A percentile compares a stretch with the other conserved stretches of the same genome.
These are phyloP conservation scores for Chlorella sp. DNA, from an alignment of 139 green algal species.

Conservation along the genomic window DNA sequence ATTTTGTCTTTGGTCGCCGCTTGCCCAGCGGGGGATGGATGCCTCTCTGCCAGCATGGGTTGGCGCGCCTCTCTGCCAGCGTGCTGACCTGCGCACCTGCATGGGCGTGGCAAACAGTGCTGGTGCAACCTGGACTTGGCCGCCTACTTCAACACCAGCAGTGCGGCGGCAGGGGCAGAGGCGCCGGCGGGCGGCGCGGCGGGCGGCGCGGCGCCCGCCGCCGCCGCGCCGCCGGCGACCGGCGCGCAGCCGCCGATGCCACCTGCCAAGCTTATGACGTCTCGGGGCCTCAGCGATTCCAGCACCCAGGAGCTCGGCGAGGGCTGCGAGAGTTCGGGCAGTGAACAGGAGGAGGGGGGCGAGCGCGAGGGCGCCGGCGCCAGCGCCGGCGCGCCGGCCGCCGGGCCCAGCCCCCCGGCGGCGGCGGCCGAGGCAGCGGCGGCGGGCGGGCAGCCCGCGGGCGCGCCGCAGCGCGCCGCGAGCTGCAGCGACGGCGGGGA, in stretches of 20 bases:
- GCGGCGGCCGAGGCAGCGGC: neutral
- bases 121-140: constrained; percentile 38
- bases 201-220: neutral
- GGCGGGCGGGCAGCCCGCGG: neutral
- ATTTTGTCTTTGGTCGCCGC: too few relatives aligned
- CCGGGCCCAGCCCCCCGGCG: neutral
- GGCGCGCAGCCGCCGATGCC: too few relatives aligned
- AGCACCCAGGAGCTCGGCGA: neutral
- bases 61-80: neutral
- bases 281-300: too few relatives aligned
- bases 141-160: constrained; percentile 27
- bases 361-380: neutral
- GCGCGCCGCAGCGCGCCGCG: neutral
- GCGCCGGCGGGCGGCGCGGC: neutral
- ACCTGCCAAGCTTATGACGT: too few relatives aligned
- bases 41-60: too few relatives aligned
- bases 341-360: neutral
- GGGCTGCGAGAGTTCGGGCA: neutral
- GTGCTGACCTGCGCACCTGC: neutral
- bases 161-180: neutral
- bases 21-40: too few relatives aligned
- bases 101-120: neutral
- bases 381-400: neutral
- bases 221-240: neutral
- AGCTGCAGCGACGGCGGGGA: neutral